phyloP scores from a whole-genome alignment of 805 yeast species.

The Wickerhamiella dianesei region DNA sequence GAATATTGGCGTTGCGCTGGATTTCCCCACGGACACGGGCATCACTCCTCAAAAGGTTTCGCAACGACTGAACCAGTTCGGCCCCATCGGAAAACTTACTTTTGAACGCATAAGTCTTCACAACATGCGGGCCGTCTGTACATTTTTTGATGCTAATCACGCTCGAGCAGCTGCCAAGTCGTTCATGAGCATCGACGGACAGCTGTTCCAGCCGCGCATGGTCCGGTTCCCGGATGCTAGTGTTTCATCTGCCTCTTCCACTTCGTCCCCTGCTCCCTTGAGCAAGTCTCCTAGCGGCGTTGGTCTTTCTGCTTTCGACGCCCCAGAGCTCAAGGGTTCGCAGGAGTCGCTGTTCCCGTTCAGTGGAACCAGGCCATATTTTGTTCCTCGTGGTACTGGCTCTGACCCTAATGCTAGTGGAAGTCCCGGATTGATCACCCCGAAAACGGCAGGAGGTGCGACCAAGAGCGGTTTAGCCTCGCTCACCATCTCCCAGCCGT shows the following conservation, averaged over 20 bases:
- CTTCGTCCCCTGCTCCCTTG: background rate
- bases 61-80: background rate
- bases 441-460: background rate
- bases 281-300: background rate
- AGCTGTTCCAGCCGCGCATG: background rate
- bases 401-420: too few relatives aligned
- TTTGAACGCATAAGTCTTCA: background rate
- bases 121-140: background rate
- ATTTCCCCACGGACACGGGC: background rate
- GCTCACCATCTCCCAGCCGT: background rate
- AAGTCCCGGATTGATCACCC: background rate
- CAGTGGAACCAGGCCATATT: background rate
- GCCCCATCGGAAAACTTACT: background rate
- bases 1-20: background rate
- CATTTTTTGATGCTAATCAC: background rate
- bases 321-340: background rate
- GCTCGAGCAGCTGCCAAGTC: background rate
- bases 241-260: background rate
- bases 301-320: background rate
- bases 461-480: background rate
- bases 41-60: background rate
- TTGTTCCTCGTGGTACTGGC: background rate
- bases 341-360: background rate
- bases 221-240: background rate
- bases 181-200: background rate